Evolutionary conservation across 768 basidiomycete species (phyloP), one percentile per base, ranked within the genome.

Genomic region (Lentinula detonsa): DNA sequence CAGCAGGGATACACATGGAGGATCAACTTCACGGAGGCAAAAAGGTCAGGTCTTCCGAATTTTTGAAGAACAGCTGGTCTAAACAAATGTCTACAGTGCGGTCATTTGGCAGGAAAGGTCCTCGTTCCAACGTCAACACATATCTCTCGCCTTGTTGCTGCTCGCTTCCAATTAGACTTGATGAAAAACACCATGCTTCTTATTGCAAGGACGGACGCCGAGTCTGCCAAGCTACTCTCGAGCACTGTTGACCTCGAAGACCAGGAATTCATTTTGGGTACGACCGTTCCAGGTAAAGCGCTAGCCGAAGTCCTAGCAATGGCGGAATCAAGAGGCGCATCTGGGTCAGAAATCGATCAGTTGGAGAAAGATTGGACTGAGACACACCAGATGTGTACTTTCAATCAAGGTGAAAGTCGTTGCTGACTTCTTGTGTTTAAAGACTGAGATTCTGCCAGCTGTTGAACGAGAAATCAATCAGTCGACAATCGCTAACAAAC

Each of bases 1-100:
- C 92, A 13, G 83, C 95, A 8, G 95, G 83, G 15, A 90, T 98
- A 53, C 95, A 98, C 72, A 73, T 97, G 21, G 95, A 98, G 71
- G 95, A 98, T 73, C 93, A 96, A 70, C 79, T 96, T 6, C 92
- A 95, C 64, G 95, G 95, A 34, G 92, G 92, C 31, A 97, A 97
- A 77, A 95, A 97, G 76, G 86, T 84, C 56, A 37, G 71, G 52
- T 16, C 48, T 43, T 50, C 5, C 42, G 11, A 21, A 28, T 15
- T 43, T 43, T 6, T 16, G 23, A 37, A 35, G 35, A 43, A 37
- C 34, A 7, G 11, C 46, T 33, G 10, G 28, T 45, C 34, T 37
- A 33, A 8, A 31, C n/a, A 43, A 33, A 62, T 59, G 62, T 5
- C 34, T 42, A 46, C 63, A 86, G 84, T 93, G 93, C 70, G 92